A percentile compares a stretch with the other conserved stretches of the same genome.
Conservation (phyloP, 306 rosid genomes). For the Trichosanthes cucumerina region DNA sequence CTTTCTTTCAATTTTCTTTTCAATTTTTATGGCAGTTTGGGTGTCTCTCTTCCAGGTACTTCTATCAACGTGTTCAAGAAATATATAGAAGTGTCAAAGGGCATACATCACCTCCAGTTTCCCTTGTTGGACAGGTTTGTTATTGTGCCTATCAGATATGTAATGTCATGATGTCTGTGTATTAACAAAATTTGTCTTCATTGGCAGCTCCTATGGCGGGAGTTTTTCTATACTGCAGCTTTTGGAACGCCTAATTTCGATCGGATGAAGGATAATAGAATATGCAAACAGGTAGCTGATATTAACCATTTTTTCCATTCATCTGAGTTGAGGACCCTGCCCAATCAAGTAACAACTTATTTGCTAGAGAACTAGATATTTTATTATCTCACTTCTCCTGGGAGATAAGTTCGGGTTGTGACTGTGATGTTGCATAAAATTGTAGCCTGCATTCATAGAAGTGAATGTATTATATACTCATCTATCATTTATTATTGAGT, state of each 20-base stretch:
- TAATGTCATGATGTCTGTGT: background rate
- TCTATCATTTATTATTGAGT: background rate
- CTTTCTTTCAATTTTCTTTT: slow-evolving; percentile 10
- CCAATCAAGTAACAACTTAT: background rate
- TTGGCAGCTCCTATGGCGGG: slow-evolving; percentile 78
- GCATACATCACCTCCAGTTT: slow-evolving; percentile 78
- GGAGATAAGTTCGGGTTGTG: background rate
- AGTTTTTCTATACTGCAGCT: slow-evolving; percentile 84
- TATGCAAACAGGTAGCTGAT: slow-evolving; percentile 77
- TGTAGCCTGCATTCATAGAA: background rate
- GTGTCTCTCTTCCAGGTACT: slow-evolving; percentile 85
- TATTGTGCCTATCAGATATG: slow-evolving; percentile 5
- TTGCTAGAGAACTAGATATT: background rate
- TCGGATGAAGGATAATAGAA: slow-evolving; percentile 63
- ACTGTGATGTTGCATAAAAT: background rate
- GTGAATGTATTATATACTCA: background rate
- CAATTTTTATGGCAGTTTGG: slow-evolving; percentile 62
- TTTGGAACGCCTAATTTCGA: slow-evolving; percentile 89
- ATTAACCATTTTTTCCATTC: background rate
- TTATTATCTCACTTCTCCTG: background rate
- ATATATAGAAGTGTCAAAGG: slow-evolving; percentile 42
- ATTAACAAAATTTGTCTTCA: slow-evolving; percentile 21
- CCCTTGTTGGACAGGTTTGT: slow-evolving; percentile 83
- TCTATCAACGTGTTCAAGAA: slow-evolving; percentile 65
- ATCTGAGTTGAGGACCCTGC: background rate